A percentile compares a stretch with the other conserved stretches of the same genome.
These are phyloP conservation scores for Leucocoprinus sp. DNA, from an alignment of 768 basidiomycete genomes.

Conservation along the genomic window DNA sequence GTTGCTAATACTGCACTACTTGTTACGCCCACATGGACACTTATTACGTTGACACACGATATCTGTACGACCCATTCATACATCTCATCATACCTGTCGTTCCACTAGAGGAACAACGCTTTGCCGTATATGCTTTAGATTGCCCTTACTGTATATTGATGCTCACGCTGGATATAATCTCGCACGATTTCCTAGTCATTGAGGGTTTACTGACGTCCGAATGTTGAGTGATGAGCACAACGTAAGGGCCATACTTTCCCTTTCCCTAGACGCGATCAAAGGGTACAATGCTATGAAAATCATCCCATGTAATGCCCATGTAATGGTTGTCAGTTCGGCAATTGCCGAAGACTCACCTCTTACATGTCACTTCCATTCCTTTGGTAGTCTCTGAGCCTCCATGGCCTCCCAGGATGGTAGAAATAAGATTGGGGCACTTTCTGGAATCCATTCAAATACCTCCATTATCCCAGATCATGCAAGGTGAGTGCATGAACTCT, in stretches of 20 bases:
- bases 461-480: background rate
- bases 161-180: background rate
- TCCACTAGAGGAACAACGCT: background rate
- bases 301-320: no score
- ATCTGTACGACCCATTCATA: conserved; percentile 9
- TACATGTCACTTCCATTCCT: conserved; percentile 12
- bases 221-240: background rate
- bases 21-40: background rate
- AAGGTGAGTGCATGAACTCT: background rate
- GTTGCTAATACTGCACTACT: conserved; percentile 23
- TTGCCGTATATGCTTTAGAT: conserved; percentile 2
- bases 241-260: no score
- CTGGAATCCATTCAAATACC: background rate
- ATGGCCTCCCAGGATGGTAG: conserved; percentile 11
- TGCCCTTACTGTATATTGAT: background rate
- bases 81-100: conserved; percentile 4
- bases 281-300: background rate
- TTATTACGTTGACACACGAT: conserved; percentile 4
- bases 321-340: conserved; percentile 9
- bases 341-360: conserved; percentile 11
- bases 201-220: conserved; percentile 3
- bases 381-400: conserved; percentile 1
- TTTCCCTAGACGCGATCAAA: background rate
- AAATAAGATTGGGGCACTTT: background rate
- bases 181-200: background rate